Base-by-base conservation (phyloP, 2,329 filamentous ascomycete genomes). In the Cordyceps tenuipes region DNA sequence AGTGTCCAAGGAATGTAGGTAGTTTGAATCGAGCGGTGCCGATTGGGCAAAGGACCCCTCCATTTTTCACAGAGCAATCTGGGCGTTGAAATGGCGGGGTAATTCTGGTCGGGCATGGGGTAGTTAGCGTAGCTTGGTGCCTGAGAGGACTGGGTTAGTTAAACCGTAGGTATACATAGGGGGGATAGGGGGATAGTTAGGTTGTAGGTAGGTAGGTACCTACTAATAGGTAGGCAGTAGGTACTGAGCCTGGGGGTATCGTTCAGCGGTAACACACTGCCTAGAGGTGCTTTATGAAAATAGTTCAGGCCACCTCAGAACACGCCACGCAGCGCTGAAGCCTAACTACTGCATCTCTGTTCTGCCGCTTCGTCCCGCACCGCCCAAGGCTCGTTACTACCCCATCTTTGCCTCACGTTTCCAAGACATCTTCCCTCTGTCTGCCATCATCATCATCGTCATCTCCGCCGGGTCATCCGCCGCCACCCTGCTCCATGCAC, bases 61-160 rank as follows among this genome's bases (percentile, higher is more conserved):
- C n/a, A 43, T 50, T 44, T 50, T 44, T 23, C 23, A 5, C n/a
- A 19, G 17, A 29, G 29, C 29, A 8, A 3, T 1, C 29, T 5
- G 7, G 7, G 17, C 41, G 19, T 44, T 44, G n/a, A 19, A 26
- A 50, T 57, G 55, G 55, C 55, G 55, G 55, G 55, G 55, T 57
- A 57, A 19, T 41, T 41, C 15, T 17, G 36, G 36, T 41, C 36
- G 15, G 36, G 9, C 36, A 41, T 2, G 8, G 36, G 36, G 36
- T 10, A n/a, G n/a, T n/a, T n/a, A n/a, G n/a, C n/a, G n/a, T n/a
- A n/a, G n/a, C n/a, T n/a, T n/a, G n/a, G n/a, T n/a, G n/a, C n/a
- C n/a, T n/a, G n/a, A n/a, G n/a, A n/a, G n/a, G n/a, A n/a, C n/a
- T n/a, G n/a, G n/a, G n/a, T n/a, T n/a, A n/a, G n/a, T n/a, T n/a